Evolutionary conservation across 495 filamentous ascomycete species (phyloP), one percentile per base, ranked within the genome.

Genomic region (Rusavskia elegans): DNA sequence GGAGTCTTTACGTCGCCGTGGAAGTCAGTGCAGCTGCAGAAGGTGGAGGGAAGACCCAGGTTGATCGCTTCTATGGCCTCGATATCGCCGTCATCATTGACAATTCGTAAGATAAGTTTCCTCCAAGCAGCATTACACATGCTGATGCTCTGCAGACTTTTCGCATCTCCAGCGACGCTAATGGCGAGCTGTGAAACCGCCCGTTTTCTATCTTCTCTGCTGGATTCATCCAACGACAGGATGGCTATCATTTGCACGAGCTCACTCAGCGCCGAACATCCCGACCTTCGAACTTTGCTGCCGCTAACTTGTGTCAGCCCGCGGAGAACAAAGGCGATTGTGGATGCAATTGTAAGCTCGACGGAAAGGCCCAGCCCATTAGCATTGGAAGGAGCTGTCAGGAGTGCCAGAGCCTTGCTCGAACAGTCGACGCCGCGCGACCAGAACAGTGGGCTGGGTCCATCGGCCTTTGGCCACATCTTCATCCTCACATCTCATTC

Each of bases 171-270:
- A 35, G 36, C 54, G 23, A 39, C 55, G 16, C 52, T 62, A 6
- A 57, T 62, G 57, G 52, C 52, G 29, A 56, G 46, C 38, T 62
- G 59, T 36, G 59, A 62, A 38, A 59, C 57, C 39, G 40, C 53
- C 20, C 53, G 57, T 29, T 55, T 39, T 17, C 45, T 62, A 45
- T 55, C 59, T 6, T 62, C 57, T n/a, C 51, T 48, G 4, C 44
- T 59, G 14, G 52, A 59, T 29, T 2, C 25, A 25, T 25, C 48
- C 1, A 51, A 49, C 9, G 59, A 62, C 44, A 32, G 54, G 27
- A 36, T 62, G 46, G 57, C 54, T 14, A 57, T 62, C 17, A 14
- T 62, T 16, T 57, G 59, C 30, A 59, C 49, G 11, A 44, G 25
- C 30, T 50, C 44, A 23, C 19, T 37, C 32, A 14, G 40, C 29